phyloP scores from a whole-genome alignment of 441 rosid genomes.

The Syzygium malaccense region DNA sequence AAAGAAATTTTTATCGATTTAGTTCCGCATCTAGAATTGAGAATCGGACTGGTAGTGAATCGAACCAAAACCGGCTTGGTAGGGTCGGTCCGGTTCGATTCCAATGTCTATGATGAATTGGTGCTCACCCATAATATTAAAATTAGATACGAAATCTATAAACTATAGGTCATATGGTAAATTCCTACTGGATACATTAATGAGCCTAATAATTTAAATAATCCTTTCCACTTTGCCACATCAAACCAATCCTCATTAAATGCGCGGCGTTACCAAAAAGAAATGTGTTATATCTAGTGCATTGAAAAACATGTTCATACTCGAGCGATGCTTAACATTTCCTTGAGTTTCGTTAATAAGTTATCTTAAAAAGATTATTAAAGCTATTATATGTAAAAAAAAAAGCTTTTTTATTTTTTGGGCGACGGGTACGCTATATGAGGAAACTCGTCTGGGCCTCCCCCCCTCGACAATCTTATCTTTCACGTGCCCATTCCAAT shows the following conservation, averaged over 20 bases:
- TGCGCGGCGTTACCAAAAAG: accelerated
- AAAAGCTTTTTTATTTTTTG: neutral
- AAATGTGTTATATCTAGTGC: neutral
- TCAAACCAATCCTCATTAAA: neutral
- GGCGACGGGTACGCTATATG: neutral
- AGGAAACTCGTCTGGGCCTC: neutral
- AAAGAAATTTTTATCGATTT: accelerated
- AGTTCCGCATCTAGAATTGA: accelerated
- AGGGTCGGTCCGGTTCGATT: neutral
- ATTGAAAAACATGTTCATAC: neutral
- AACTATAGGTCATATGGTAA: neutral
- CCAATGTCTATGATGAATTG: neutral
- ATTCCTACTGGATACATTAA: neutral
- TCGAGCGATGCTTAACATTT: neutral
- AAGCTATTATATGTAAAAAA: neutral
- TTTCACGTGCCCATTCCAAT: neutral
- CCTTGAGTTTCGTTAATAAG: neutral
- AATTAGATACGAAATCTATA: neutral
- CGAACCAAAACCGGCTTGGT: accelerated
- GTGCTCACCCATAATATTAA: neutral
- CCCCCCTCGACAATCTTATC: neutral
- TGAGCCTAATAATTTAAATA: neutral
- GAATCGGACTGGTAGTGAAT: accelerated
- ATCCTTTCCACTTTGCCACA: neutral
- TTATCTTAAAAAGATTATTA: neutral